Percentiles rank a stretch among this genome's conserved stretches.
phyloP scores from a whole-genome alignment of 805 yeast species.

The Metschnikowia lachancei region DNA sequence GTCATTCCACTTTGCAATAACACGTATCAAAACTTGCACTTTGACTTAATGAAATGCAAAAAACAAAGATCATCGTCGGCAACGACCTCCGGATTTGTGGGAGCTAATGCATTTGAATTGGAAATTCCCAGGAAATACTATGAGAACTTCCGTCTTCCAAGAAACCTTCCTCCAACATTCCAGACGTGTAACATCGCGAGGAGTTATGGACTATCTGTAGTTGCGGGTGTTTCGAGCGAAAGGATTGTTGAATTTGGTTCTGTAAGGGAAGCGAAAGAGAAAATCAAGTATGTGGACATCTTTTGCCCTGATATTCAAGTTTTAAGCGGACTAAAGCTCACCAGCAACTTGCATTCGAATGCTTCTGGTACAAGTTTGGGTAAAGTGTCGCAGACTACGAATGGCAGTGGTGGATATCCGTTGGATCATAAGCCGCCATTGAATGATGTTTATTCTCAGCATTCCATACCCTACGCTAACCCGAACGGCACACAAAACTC shows the following conservation, averaged over 20 bases:
- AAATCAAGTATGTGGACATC: conserved; percentile 31
- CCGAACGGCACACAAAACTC: neutral
- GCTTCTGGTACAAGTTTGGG: conserved; percentile 25
- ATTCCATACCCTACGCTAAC: neutral
- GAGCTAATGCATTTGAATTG: conserved; percentile 33
- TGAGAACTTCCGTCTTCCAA: conserved; percentile 45
- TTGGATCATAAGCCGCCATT: conserved; percentile 57
- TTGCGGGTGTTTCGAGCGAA: conserved; percentile 27
- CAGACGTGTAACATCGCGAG: conserved; percentile 54
- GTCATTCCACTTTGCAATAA: conserved; percentile 31
- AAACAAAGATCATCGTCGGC: conserved; percentile 26
- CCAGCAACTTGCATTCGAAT: conserved; percentile 22
- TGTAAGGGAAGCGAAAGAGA: conserved; percentile 18
- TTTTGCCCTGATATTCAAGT: conserved; percentile 32
- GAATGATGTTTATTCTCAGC: neutral
- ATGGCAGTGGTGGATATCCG: conserved; percentile 32
- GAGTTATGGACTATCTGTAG: conserved; percentile 37
- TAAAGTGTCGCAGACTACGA: neutral
- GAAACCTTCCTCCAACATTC: conserved; percentile 52
- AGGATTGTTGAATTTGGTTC: conserved; percentile 21
- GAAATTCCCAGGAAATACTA: conserved; percentile 43
- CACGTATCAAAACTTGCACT: conserved; percentile 31
- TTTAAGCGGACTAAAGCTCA: conserved; percentile 30
- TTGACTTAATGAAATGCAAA: conserved; percentile 40
- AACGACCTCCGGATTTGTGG: conserved; percentile 15